Percentiles rank a stretch among this genome's conserved stretches.
Conservation (phyloP, 2,329 filamentous ascomycete genomes). For the Coniella vitis region DNA sequence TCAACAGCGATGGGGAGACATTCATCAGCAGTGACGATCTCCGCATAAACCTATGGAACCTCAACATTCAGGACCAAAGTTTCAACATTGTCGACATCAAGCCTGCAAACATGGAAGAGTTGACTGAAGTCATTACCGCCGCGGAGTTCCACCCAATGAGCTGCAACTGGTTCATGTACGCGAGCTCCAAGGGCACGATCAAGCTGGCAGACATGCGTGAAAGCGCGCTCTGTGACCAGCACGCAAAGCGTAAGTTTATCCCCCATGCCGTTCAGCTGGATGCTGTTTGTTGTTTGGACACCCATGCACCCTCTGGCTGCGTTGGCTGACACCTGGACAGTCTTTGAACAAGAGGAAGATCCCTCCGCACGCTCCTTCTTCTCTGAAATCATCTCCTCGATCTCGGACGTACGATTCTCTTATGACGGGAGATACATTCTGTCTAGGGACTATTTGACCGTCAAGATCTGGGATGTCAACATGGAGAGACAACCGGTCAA, state of each 20-base stretch:
- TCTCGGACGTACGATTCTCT: conserved; percentile 97
- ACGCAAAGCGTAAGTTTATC: conserved; percentile 73
- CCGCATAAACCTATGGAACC: conserved; percentile 96
- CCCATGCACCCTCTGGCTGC: too few species aligned
- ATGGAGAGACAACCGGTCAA: conserved; percentile 98
- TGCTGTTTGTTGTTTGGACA: too few species aligned
- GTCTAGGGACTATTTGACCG: conserved; percentile 93
- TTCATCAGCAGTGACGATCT: conserved; percentile 99
- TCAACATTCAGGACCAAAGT: conserved; percentile 98
- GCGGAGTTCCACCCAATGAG: conserved; percentile 95
- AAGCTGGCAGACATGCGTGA: conserved; percentile 98
- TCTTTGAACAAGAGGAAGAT: conserved; percentile 98
- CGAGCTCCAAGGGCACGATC: conserved; percentile 97
- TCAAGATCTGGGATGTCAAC: conserved; percentile 99
- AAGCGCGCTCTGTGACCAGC: conserved; percentile 90
- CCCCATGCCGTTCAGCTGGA: conserved; percentile 5
- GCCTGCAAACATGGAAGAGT: conserved; percentile 98
- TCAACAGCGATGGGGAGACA: conserved; percentile 98
- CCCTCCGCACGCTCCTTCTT: conserved; percentile 97
- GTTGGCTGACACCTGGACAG: conserved; percentile 39
- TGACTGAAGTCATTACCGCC: conserved; percentile 97
- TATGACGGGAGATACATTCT: conserved; percentile 95
- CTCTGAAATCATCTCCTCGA: conserved; percentile 98
- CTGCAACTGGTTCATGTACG: conserved; percentile 99
- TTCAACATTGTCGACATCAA: conserved; percentile 99